Percentiles rank a stretch among this genome's conserved stretches.
Evolutionary conservation across 306 rosid genomes (phyloP).

Genomic region (Quercus variabilis): DNA sequence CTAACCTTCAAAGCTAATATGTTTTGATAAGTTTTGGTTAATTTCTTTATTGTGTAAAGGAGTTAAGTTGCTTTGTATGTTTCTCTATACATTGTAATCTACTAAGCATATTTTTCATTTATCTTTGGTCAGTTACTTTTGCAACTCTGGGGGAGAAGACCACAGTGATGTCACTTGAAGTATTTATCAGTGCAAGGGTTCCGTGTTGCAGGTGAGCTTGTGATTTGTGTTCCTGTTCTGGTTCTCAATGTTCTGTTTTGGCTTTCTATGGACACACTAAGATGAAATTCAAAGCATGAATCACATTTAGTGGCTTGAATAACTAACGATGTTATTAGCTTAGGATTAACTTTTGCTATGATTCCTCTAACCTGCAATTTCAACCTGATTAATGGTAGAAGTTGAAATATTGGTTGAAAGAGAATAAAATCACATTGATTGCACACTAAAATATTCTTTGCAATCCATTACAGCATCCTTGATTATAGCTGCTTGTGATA

Average conservation of each 20-base stretch:
- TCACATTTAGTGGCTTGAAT: conserved; percentile 3
- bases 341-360: conserved; percentile 9
- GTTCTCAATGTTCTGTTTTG: conserved; percentile 15
- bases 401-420: conserved; percentile 8
- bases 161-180: conserved; percentile 97
- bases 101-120: conserved; percentile 16
- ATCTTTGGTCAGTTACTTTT: conserved; percentile 68
- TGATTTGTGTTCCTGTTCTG: conserved; percentile 9
- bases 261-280: not conserved
- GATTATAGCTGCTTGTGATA: not conserved
- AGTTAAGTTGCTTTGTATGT: conserved; percentile 3
- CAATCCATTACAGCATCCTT: conserved; percentile 1
- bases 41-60: not conserved
- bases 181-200: conserved; percentile 72
- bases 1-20: too few species aligned
- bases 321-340: conserved; percentile 16
- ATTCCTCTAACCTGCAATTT: conserved; percentile 1
- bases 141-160: conserved; percentile 92
- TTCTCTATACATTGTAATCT: conserved; percentile 15
- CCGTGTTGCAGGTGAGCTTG: conserved; percentile 92
- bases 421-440: not conserved
- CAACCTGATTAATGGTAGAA: conserved; percentile 10
- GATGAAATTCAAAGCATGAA: conserved; percentile 4
- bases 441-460: conserved; percentile 12
- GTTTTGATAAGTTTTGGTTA: not conserved